Evolutionary conservation across 2,329 filamentous ascomycete genomes (phyloP), one percentile per base, ranked within the genome.

Genomic region (Colletotrichum costaricense): DNA sequence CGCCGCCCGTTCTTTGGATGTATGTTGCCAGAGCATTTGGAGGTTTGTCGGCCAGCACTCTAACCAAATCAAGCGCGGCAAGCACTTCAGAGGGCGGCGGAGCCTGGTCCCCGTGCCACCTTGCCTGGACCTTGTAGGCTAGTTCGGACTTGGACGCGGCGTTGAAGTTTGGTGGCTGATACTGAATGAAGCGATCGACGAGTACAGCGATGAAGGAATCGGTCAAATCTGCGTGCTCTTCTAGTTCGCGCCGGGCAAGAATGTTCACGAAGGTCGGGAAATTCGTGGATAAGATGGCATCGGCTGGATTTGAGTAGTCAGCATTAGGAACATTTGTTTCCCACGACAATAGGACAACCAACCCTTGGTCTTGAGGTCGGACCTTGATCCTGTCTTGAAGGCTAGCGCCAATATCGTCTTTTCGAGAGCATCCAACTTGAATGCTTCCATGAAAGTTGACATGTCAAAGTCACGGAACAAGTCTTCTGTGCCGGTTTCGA

Each of bases 391-490:
- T 74, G 92, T 90, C 83, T 96, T 97, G 83, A 98, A 98, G 5
- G 96, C 95, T 70, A 98, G 87, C 63, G 95, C 94, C 75, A 99
- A 88, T 74, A 97, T 90, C 54, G 94, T 94, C 87, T 97, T 97
- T 79, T 95, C 92, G 59, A 98, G 83, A 11, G 95, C 92, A 84
- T 98, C 95, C 67, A 98, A 88, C 81, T 95, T 95, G 87, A 99
- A 99, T 82, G 98, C 95, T 76, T 97, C 94, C 88, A 98, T 92
- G 81, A 99, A 98, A 2, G 93, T 94, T 2, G 94, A 93, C n/a
- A 99, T 89, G 81, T 99, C 96, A 79, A 99, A 98, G 81, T 98
- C 96, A 71, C 95, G 93, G 82, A 98, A 98, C 74, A 98, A 91
- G 78, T 99, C 96, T 78, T 97, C 95, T 77, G 97, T 96, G 24